Percentiles rank a stretch among this genome's conserved stretches.
These are phyloP conservation scores for Claviceps maximensis DNA, from an alignment of 2,329 filamentous ascomycete species.

Conservation along the genomic window DNA sequence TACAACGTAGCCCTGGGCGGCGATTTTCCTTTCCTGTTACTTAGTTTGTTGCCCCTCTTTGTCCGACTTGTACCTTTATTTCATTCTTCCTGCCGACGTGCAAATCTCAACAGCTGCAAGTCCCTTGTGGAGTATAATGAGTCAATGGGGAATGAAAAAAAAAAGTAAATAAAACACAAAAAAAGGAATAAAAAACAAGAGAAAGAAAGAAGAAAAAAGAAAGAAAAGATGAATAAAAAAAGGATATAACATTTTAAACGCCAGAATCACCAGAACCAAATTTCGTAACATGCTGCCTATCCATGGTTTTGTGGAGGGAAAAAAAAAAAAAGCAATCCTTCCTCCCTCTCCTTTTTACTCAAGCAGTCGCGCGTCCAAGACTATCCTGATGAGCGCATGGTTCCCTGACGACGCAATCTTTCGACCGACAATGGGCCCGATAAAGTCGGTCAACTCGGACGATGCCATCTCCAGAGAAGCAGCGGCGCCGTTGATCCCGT, in stretches of 20 bases:
- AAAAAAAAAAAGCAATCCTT: neutral
- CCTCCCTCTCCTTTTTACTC: constrained; percentile 15
- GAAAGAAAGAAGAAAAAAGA: neutral
- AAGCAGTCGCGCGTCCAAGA: constrained; percentile 42
- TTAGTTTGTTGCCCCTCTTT: too few relatives aligned
- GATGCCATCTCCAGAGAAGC: constrained; percentile 22
- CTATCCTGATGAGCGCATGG: constrained; percentile 32
- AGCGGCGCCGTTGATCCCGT: constrained; percentile 26
- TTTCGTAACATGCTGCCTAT: neutral
- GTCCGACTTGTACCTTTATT: too few relatives aligned
- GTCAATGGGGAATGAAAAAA: neutral
- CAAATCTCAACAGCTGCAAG: too few relatives aligned
- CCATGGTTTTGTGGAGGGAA: neutral
- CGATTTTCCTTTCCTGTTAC: neutral
- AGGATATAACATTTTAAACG: neutral
- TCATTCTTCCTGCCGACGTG: too few relatives aligned
- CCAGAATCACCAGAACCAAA: constrained; percentile 2
- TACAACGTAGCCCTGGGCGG: neutral
- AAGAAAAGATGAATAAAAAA: neutral
- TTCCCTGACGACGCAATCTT: constrained; percentile 33
- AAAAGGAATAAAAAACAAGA: neutral
- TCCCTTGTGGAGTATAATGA: neutral
- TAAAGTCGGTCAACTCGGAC: constrained; percentile 37
- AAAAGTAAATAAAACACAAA: neutral
- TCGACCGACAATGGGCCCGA: constrained; percentile 40